A percentile compares a stretch with the other conserved stretches of the same genome.
Conservation (phyloP, 257 asterid genomes). For the Craterostigma plantagineum region DNA sequence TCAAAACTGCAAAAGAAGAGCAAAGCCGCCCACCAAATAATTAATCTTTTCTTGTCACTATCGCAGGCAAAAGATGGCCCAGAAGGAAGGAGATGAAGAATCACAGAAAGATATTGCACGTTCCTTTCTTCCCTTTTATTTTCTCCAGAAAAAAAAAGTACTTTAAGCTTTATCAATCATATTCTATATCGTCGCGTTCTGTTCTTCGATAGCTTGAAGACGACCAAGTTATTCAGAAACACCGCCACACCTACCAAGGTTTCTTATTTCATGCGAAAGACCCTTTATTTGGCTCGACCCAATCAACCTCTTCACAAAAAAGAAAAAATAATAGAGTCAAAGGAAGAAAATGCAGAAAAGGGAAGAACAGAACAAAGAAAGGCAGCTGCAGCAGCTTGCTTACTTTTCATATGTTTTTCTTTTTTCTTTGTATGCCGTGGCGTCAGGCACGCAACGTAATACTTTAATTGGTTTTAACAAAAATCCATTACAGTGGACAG, state of each 20-base stretch:
- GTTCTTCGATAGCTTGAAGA: background rate
- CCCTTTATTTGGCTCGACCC: slow-evolving; percentile 4
- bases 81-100: slow-evolving; percentile 2
- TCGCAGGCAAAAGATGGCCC: background rate
- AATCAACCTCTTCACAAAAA: slow-evolving; percentile 7
- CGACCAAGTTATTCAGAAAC: background rate
- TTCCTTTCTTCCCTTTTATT: background rate
- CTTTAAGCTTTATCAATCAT: slow-evolving; percentile 2
- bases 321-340: slow-evolving; percentile 10
- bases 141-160: slow-evolving; percentile 1
- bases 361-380: slow-evolving; percentile 1
- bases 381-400: slow-evolving; percentile 3
- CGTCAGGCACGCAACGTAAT: too few relatives aligned
- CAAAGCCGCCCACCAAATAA: too few relatives aligned
- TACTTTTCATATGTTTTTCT: slow-evolving; percentile 2
- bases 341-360: slow-evolving; percentile 2
- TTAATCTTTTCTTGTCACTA: background rate
- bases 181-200: background rate
- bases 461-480: too few relatives aligned
- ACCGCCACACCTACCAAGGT: too few relatives aligned
- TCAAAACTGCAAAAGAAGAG: too few relatives aligned
- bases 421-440: background rate
- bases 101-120: slow-evolving; percentile 7
- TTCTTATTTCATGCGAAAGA: too few relatives aligned
- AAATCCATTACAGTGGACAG: too few relatives aligned